These are phyloP conservation scores for Neurospora sp. DNA, from an alignment of 495 filamentous ascomycete genomes.

Conservation along the genomic window DNA sequence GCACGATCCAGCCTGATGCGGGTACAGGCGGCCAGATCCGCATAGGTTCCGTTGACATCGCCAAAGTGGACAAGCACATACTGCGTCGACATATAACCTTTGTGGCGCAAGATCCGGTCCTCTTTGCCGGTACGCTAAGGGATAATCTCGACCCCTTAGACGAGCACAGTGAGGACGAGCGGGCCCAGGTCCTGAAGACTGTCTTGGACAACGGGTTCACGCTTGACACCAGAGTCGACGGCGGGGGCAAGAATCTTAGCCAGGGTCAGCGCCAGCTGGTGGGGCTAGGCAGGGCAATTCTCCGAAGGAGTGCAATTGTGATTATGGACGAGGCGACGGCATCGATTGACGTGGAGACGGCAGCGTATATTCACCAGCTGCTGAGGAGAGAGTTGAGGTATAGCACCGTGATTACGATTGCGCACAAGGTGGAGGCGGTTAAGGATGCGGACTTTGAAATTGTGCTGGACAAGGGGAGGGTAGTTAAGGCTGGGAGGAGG, in stretches of 20 bases:
- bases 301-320: slow-evolving; percentile 48
- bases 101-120: slow-evolving; percentile 52
- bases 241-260: slow-evolving; percentile 50
- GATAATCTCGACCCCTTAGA: slow-evolving; percentile 46
- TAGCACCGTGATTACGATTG: slow-evolving; percentile 81
- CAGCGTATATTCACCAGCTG: slow-evolving; percentile 66
- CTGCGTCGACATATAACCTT: slow-evolving; percentile 48
- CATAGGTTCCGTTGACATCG: slow-evolving; percentile 45
- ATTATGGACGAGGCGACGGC: slow-evolving; percentile 80
- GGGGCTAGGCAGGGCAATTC: slow-evolving; percentile 47
- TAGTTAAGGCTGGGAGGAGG: slow-evolving; percentile 24
- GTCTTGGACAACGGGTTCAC: slow-evolving; percentile 32
- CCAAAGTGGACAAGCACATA: slow-evolving; percentile 39
- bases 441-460: slow-evolving; percentile 64
- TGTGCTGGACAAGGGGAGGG: slow-evolving; percentile 55
- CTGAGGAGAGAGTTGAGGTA: slow-evolving; percentile 62
- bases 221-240: slow-evolving; percentile 38
- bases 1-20: slow-evolving; percentile 36
- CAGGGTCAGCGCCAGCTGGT: slow-evolving; percentile 55
- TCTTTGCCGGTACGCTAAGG: slow-evolving; percentile 46
- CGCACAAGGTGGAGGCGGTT: slow-evolving; percentile 75
- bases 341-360: slow-evolving; percentile 69
- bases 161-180: slow-evolving; percentile 36
- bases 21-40: slow-evolving; percentile 43
- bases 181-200: slow-evolving; percentile 33